Evolutionary conservation across 352 stramenopile genomes (phyloP).

Genomic region (Pythium vanterpoolii): DNA sequence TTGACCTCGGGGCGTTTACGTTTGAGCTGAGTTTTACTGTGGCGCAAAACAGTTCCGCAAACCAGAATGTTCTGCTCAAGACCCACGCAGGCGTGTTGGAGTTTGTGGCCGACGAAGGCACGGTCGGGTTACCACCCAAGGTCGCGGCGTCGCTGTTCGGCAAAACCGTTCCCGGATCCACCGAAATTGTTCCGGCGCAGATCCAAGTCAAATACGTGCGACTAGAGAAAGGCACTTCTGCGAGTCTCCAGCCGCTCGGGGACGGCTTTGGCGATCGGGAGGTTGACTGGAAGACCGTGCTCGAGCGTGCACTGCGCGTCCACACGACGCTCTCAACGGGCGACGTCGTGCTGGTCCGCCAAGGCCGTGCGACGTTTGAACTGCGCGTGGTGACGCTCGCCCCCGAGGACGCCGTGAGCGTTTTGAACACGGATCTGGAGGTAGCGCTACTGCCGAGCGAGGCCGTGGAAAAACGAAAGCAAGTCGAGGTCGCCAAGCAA

Average conservation of each 20-base stretch:
- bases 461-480: conserved; percentile 35
- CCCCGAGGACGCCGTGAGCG: conserved; percentile 54
- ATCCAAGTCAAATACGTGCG: conserved; percentile 71
- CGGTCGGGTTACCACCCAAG: conserved; percentile 72
- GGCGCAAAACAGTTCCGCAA: neutral
- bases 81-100: conserved; percentile 79
- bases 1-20: conserved; percentile 75
- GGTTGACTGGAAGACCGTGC: conserved; percentile 80
- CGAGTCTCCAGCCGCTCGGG: conserved; percentile 59
- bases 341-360: conserved; percentile 73
- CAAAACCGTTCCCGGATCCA: neutral
- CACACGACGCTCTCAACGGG: conserved; percentile 77
- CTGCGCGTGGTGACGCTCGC: conserved; percentile 57
- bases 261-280: conserved; percentile 69
- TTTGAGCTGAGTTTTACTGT: conserved; percentile 63
- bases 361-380: conserved; percentile 75
- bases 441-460: conserved; percentile 78
- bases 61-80: conserved; percentile 19
- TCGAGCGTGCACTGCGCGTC: conserved; percentile 65
- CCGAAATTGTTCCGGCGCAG: conserved; percentile 21
- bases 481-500: conserved; percentile 34
- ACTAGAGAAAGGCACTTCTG: conserved; percentile 67
- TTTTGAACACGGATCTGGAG: conserved; percentile 82
- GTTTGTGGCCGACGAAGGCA: conserved; percentile 77
- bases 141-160: conserved; percentile 65